Conservation (phyloP, 2,329 filamentous ascomycete species). For the Fusarium xylarioides region DNA sequence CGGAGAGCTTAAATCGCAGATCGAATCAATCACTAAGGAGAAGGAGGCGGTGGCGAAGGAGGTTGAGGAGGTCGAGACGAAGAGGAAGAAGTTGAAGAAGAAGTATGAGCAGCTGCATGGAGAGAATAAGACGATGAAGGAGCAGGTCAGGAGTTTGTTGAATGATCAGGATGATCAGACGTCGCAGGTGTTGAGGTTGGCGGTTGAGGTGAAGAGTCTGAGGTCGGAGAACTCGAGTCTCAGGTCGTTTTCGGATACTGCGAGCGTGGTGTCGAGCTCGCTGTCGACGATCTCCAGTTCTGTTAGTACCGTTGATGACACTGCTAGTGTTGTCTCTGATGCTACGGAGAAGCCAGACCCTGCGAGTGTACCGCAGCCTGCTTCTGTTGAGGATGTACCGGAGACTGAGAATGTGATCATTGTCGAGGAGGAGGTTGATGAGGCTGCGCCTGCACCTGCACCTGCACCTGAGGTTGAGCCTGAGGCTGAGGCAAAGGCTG, state of each 20-base stretch:
- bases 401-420: constrained; percentile 17
- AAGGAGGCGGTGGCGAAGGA: constrained; percentile 36
- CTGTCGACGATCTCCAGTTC: constrained; percentile 32
- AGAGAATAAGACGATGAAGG: constrained; percentile 29
- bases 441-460: not conserved
- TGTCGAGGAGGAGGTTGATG: constrained; percentile 1
- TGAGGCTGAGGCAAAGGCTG: not conserved
- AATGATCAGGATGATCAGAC: constrained; percentile 38
- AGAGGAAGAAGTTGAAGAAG: constrained; percentile 41
- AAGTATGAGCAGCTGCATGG: constrained; percentile 30
- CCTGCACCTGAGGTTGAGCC: not conserved
- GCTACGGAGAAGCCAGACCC: constrained; percentile 38
- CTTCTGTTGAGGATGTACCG: constrained; percentile 20
- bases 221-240: constrained; percentile 39
- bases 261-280: constrained; percentile 33
- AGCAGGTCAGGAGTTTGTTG: constrained; percentile 33
- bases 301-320: constrained; percentile 19
- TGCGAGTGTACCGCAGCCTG: constrained; percentile 17
- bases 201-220: constrained; percentile 35
- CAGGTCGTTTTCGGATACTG: constrained; percentile 28
- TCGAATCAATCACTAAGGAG: constrained; percentile 38
- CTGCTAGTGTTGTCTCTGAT: constrained; percentile 29
- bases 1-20: constrained; percentile 35
- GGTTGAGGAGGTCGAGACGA: constrained; percentile 34
- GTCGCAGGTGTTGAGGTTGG: constrained; percentile 36